Conservation (phyloP, 106 monocot genomes). For the Dendrobium officinale region DNA sequence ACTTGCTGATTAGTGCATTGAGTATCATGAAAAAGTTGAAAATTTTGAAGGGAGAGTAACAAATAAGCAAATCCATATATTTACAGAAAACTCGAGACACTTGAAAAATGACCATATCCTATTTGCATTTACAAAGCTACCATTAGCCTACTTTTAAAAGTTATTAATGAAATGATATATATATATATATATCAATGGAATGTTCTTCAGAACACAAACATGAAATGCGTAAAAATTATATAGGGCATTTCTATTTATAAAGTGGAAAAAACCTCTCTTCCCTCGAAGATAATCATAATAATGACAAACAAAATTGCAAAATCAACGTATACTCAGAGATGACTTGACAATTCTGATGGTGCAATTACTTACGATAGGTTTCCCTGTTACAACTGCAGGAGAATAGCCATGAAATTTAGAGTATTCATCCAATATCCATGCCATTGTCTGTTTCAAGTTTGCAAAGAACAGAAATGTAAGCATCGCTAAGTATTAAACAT, state of each 20-base stretch:
- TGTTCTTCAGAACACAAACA: not conserved
- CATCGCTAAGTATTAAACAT: not conserved
- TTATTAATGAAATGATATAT: not conserved
- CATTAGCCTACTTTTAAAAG: not conserved
- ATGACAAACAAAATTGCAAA: not conserved
- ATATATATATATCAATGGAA: not conserved
- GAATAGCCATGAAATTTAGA: slow-evolving; percentile 93
- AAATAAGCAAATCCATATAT: too few species aligned
- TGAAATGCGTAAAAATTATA: not conserved
- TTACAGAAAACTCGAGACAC: too few species aligned
- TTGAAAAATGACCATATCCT: too few species aligned
- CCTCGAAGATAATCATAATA: not conserved
- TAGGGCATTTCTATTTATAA: not conserved
- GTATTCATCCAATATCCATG: slow-evolving; percentile 94
- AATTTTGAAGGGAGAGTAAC: too few species aligned
- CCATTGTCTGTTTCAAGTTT: slow-evolving; percentile 62
- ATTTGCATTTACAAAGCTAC: too few species aligned
- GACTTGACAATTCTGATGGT: not conserved
- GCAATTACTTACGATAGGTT: slow-evolving; percentile 73
- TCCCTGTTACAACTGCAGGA: slow-evolving; percentile 90
- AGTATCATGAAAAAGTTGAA: too few species aligned
- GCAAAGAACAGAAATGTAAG: slow-evolving; percentile 5
- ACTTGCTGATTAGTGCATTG: too few species aligned
- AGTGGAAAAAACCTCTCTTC: not conserved
- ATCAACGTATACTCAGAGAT: not conserved